phyloP scores from a whole-genome alignment of 352 stramenopile genomes.

The Globisporangium polare region DNA sequence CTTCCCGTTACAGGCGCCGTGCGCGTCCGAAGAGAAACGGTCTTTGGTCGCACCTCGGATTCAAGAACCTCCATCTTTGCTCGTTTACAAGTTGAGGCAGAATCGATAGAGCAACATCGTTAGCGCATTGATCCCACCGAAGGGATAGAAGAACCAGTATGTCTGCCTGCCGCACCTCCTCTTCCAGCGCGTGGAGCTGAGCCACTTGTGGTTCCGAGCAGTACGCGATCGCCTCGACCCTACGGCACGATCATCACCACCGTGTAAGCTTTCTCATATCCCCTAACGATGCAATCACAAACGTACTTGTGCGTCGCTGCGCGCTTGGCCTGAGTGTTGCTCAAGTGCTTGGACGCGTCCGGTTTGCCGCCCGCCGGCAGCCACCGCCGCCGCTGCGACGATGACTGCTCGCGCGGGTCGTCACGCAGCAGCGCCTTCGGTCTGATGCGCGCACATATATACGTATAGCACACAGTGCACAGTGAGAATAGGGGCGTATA shows the following conservation, averaged over 20 bases:
- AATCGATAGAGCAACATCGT: not conserved
- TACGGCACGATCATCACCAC: constrained; percentile 7
- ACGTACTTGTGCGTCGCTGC: constrained; percentile 11
- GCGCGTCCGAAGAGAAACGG: not conserved
- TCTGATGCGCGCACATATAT: constrained; percentile 17
- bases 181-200: constrained; percentile 32
- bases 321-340: constrained; percentile 21
- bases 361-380: constrained; percentile 46
- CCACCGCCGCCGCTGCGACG: constrained; percentile 23
- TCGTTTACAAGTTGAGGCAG: too few relatives aligned
- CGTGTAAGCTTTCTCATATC: too few relatives aligned
- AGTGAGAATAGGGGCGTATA: not conserved
- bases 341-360: constrained; percentile 51
- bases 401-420: constrained; percentile 17
- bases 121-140: not conserved
- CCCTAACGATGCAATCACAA: too few relatives aligned
- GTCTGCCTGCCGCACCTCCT: constrained; percentile 24
- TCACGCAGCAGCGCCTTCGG: constrained; percentile 26
- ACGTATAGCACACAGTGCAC: not conserved
- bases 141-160: not conserved
- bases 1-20: too few relatives aligned
- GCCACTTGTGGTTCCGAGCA: constrained; percentile 28
- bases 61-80: constrained; percentile 22
- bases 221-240: constrained; percentile 29
- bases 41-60: constrained; percentile 18